Base-by-base conservation (phyloP, 805 yeast genomes). In the Myxozyma geophila region DNA sequence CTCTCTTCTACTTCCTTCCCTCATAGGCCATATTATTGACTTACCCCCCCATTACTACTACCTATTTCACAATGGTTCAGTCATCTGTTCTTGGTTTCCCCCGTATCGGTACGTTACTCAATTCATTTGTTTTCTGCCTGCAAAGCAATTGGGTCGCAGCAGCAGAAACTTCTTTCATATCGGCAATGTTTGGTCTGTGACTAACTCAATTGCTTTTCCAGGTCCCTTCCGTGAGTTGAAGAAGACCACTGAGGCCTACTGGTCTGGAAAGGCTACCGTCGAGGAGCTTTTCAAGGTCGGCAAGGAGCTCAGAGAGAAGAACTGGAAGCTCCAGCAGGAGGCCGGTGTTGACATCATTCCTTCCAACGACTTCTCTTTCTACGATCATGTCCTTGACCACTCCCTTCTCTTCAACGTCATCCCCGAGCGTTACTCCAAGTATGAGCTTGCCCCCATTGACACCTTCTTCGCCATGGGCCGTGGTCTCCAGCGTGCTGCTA, bases 141-240 rank as follows among this genome's bases (percentile, higher is more conserved):
- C 36, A 43, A 12, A 1, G 55, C 35, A 23, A n/a, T 37, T 50
- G 35, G 35, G 12, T 21, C 43, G 52, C 52, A 47, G 13, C 17
- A 17, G 51, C 41, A 15, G 9, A 15, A 6, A 15, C 19, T 28
- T 17, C 36, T 17, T 17, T 39, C 15, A n/a, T 15, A 10, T 6
- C 37, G 8, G 23, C 15, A 9, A 15, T 28, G 28, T 28, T 19
- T n/a, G 41, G 36, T 35, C 33, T 17, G 19, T 46, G 28, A 10
- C 50, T 46, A 21, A 55, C 43, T 35, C 52, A 55, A 47, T 55
- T 56, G 39, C 54, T 33, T 37, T 36, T 37, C 33, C 46, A 67
- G 99, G 99, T 77, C 95, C 97, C 75, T 92, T 92, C 85, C 95
- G 99, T 87, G 99, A 95, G 85, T 88, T 95, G 81, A 95, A 95